Conservation (phyloP, 257 asterid species). For the Euphrasia confusa region DNA sequence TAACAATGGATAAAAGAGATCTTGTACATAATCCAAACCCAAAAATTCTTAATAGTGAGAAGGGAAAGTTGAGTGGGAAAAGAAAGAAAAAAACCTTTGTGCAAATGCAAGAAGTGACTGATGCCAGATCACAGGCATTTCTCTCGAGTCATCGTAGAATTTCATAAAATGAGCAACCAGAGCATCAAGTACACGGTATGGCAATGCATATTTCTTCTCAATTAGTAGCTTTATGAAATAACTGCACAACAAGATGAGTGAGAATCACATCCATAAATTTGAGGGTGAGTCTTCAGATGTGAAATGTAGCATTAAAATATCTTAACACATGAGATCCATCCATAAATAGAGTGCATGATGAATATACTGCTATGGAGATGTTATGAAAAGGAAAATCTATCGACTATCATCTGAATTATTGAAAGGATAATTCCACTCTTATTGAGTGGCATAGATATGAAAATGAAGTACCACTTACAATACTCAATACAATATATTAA, state of each 20-base stretch:
- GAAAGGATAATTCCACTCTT: neutral
- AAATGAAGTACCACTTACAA: neutral
- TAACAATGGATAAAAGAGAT: neutral
- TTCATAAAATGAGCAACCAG: conserved; percentile 86
- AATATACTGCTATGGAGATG: neutral
- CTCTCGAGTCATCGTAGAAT: conserved; percentile 63
- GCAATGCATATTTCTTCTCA: conserved; percentile 96
- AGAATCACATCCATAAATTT: neutral
- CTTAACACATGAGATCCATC: neutral
- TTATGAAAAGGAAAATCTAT: neutral
- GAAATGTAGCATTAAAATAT: conserved; percentile 10
- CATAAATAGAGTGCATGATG: neutral
- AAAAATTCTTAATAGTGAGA: neutral
- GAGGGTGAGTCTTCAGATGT: neutral
- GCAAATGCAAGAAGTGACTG: conserved; percentile 94
- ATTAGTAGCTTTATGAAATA: conserved; percentile 66
- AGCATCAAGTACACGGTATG: conserved; percentile 93
- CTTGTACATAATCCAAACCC: conserved; percentile 6
- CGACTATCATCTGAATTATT: neutral
- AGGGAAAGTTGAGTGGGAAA: neutral
- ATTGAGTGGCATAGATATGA: neutral
- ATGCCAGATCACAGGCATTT: conserved; percentile 99
- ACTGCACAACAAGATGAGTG: conserved; percentile 39
- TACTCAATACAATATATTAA: neutral
- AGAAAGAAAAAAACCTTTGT: conserved; percentile 57